Conservation (phyloP, 345 rosid species). For the Camelina sativa region DNA sequence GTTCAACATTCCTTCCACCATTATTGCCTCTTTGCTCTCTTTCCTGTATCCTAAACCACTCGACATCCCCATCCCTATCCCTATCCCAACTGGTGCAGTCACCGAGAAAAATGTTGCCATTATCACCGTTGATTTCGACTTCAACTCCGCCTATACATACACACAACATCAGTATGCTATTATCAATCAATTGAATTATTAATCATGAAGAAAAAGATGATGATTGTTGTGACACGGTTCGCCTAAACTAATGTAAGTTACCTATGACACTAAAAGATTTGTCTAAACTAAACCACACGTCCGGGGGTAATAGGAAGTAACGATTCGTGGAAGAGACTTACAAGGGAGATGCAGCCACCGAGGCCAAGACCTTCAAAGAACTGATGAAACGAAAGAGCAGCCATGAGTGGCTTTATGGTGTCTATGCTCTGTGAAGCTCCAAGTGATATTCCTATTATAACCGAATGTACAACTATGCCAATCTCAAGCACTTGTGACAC, state of each 20-base stretch:
- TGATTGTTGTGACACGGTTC: not conserved
- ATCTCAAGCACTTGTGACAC: slow-evolving; percentile 70
- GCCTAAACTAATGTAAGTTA: not conserved
- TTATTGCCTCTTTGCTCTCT: slow-evolving; percentile 54
- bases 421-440: slow-evolving; percentile 61
- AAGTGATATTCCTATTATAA: slow-evolving; percentile 68
- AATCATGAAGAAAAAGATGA: not conserved
- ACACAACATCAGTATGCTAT: not conserved
- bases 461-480: slow-evolving; percentile 76
- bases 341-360: slow-evolving; percentile 78
- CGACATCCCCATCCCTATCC: slow-evolving; percentile 61
- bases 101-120: slow-evolving; percentile 80
- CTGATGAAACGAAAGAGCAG: slow-evolving; percentile 76
- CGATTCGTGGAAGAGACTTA: slow-evolving; percentile 9
- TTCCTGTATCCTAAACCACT: slow-evolving; percentile 47
- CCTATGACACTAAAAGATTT: not conserved
- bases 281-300: not conserved
- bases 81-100: slow-evolving; percentile 68
- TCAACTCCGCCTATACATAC: slow-evolving; percentile 54
- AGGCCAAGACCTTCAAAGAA: slow-evolving; percentile 85
- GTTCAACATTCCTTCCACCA: slow-evolving; percentile 64
- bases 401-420: slow-evolving; percentile 67
- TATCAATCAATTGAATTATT: not conserved
- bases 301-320: not conserved
- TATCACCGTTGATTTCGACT: slow-evolving; percentile 50